Base-by-base conservation (phyloP, 2,329 filamentous ascomycete genomes). In the Coleophoma crateriformis region DNA sequence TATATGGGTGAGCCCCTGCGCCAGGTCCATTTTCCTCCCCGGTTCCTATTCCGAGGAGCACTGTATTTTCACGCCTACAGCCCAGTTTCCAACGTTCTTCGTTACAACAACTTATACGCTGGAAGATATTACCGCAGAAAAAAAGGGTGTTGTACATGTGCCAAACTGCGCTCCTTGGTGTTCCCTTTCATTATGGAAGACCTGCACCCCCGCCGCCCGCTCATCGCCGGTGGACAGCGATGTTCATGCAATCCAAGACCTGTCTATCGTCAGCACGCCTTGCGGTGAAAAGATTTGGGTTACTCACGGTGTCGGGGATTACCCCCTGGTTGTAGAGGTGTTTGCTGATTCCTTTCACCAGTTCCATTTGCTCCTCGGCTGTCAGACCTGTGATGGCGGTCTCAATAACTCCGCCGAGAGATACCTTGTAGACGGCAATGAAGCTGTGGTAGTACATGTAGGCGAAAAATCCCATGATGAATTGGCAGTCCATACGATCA, bases 381-480 rank as follows among this genome's bases (percentile, higher is more conserved):
- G 83, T 85, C 59, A 99, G 72, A n/a, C 91, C 91, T 6, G 85
- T 95, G 58, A 99, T 95, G 46, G 89, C 92, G 12, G 84, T 82
- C 73, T 99, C 92, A 59, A 99, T 87, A 34, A 99, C 87, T 48
- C 82, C 83, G 17, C 92, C 94, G 17, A 96, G 85, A 50, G 78
- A 90, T 37, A 87, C 84, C 68, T 92, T 90, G 75, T 96, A 84
- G 7, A 90, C 78, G 4, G 91, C 91, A 63, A 99, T 92, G 68
- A 99, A 99, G 64, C 88, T 94, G 68, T 96, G 91, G 72, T 95
- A 99, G 73, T 99, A 99, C 80, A 99, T 91, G 74, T 90, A 97
- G 14, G 92, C 83, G 63, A 99, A 97, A 71, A 96, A 94, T 8
- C 94, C 94, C 94, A 99, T 99, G 74, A 97, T 97, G 73, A 99